Evolutionary conservation across 108 stramenopile genomes (phyloP).

Genomic region (Fistulifera pelliculosa): DNA sequence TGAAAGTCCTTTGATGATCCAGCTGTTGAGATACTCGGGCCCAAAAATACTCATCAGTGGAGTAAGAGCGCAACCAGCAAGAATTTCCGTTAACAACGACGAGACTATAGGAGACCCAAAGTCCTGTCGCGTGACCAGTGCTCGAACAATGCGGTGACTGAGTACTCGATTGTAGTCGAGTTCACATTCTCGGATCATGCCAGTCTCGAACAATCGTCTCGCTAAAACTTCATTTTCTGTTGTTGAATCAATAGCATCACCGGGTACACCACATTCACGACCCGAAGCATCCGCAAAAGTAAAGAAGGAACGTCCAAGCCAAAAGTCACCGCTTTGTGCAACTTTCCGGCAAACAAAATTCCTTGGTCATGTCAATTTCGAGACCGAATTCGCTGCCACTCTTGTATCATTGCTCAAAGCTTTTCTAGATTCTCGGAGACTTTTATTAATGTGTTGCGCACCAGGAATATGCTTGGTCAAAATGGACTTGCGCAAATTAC

Average conservation of each 20-base stretch:
- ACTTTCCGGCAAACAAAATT: constrained; percentile 68
- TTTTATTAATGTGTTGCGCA: neutral
- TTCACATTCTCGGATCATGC: constrained; percentile 61
- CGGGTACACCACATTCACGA: constrained; percentile 39
- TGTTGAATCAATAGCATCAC: neutral
- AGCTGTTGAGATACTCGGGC: constrained; percentile 60
- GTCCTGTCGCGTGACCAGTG: constrained; percentile 49
- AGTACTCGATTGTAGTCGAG: constrained; percentile 78
- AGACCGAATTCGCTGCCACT: constrained; percentile 10
- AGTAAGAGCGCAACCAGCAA: constrained; percentile 44
- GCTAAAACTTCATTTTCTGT: constrained; percentile 38
- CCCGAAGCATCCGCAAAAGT: constrained; percentile 67
- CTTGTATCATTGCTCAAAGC: constrained; percentile 1
- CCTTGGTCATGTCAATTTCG: constrained; percentile 60
- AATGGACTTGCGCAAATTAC: constrained; percentile 41
- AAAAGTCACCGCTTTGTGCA: constrained; percentile 78
- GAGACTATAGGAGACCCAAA: constrained; percentile 47
- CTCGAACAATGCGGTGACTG: constrained; percentile 48
- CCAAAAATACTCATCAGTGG: constrained; percentile 66
- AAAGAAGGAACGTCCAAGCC: constrained; percentile 79
- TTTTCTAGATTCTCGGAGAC: neutral
- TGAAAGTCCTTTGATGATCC: constrained; percentile 33
- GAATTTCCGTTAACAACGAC: constrained; percentile 59
- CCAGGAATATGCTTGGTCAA: neutral
- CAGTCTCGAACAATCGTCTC: constrained; percentile 47